Base-by-base conservation (phyloP, 2,329 filamentous ascomycete species). In the Ophiostoma montium region DNA sequence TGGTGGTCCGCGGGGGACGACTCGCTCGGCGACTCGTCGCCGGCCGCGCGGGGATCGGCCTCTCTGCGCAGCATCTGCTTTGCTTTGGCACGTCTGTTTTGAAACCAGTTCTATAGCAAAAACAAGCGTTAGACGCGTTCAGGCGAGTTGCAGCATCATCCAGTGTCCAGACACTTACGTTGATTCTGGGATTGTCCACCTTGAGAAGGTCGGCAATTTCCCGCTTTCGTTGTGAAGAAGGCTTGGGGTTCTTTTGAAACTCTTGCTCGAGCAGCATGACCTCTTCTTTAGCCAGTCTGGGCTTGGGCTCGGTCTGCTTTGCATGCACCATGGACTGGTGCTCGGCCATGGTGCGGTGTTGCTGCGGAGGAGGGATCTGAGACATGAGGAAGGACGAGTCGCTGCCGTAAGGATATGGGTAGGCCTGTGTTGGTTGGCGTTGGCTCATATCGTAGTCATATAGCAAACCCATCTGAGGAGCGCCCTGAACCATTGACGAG, bases 231-330 rank as follows among this genome's bases (percentile, higher is more conserved):
- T 70, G 76, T 61, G 75, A 80, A 47, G 73, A 78, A 10, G 78
- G 78, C 62, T 82, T 82, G 54, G 75, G 73, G 59, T 81, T 81
- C 60, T 76, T 76, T 53, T 74, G 69, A 55, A 81, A 82, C 59
- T 80, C 75, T 32, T 69, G 67, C 57, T 82, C 78, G 30, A 81
- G 64, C 44, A 75, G 60, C 53, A 76, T 74, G 9, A 78, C 75
- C 59, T 78, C 74, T 46, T 76, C 73, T 59, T 77, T 78, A 49
- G 73, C 73, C 30, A 78, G 63, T 31, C 72, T 65, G 19, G 72
- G 70, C 57, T 75, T 75, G 12, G 72, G 68, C 54, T 74, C 67
- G 11, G 52, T 47, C 19, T 64, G 63, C 55, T 67, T 62, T 5
- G 52, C 32, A 15, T 30, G 50, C 6, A 45, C 15, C 41, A 46